Conservation (phyloP, 1,284 basidiomycete genomes). For the Kwoniella shivajii region DNA sequence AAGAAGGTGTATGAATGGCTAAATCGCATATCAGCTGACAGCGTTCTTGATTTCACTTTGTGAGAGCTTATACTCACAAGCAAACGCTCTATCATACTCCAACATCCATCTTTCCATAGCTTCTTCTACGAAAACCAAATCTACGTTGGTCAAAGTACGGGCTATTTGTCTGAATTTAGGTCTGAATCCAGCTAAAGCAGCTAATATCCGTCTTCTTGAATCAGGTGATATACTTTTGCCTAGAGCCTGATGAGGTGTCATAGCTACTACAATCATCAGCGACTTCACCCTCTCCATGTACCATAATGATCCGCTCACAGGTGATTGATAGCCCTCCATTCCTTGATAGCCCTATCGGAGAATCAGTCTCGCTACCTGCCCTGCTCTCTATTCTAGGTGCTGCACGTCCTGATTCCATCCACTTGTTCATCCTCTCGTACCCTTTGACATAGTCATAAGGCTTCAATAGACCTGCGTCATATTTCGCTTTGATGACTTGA, state of each 20-base stretch:
- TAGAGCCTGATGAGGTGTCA: slow-evolving; percentile 23
- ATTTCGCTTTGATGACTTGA: slow-evolving; percentile 92
- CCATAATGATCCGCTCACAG: slow-evolving; percentile 4
- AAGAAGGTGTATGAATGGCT: slow-evolving; percentile 94
- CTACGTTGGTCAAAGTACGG: slow-evolving; percentile 86
- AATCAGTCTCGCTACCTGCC: slow-evolving; percentile 23
- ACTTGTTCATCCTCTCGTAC: slow-evolving; percentile 81
- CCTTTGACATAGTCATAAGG: slow-evolving; percentile 97
- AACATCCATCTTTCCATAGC: slow-evolving; percentile 92
- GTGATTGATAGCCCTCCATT: slow-evolving; percentile 10
- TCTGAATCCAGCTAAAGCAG: slow-evolving; percentile 74
- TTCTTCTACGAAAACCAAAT: slow-evolving; percentile 97
- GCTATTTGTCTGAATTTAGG: slow-evolving; percentile 94
- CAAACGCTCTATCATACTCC: slow-evolving; percentile 94
- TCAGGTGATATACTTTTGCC: slow-evolving; percentile 67
- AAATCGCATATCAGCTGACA: slow-evolving; percentile 2
- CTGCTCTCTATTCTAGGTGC: slow-evolving; percentile 50
- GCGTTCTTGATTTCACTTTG: neutral
- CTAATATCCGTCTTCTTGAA: slow-evolving; percentile 78
- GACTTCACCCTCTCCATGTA: neutral
- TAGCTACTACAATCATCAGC: slow-evolving; percentile 5
- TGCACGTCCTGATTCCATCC: slow-evolving; percentile 74
- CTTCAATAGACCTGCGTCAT: slow-evolving; percentile 90
- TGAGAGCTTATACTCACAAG: slow-evolving; percentile 50
- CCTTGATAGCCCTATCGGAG: slow-evolving; percentile 15